Evolutionary conservation across 371 early-diverging fungal species (phyloP).

Genomic region (Circinella minor): DNA sequence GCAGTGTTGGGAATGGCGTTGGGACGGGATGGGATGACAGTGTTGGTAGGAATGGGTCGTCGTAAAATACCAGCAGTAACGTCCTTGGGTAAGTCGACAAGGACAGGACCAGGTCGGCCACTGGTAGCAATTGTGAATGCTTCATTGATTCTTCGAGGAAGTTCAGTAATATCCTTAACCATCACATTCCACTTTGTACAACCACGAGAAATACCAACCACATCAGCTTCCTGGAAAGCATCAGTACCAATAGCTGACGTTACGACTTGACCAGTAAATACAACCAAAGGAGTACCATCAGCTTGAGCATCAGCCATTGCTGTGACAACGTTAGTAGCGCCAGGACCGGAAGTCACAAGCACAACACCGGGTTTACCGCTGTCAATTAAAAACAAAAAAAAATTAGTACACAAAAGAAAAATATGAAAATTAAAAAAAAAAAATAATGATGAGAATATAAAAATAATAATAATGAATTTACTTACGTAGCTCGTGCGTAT

Average conservation of each 20-base stretch:
- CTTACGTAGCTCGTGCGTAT: slow-evolving; percentile 91
- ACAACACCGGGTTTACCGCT: slow-evolving; percentile 95
- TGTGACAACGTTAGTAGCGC: slow-evolving; percentile 97
- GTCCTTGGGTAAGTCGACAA: slow-evolving; percentile 97
- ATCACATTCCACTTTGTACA: slow-evolving; percentile 99
- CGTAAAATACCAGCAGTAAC: slow-evolving; percentile 90
- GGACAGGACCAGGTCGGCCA: slow-evolving; percentile 97
- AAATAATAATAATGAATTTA: too few species aligned
- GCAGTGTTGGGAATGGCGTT: slow-evolving; percentile 57
- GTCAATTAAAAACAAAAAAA: slow-evolving; percentile 7
- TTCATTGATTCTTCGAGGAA: slow-evolving; percentile 96
- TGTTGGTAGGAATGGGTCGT: slow-evolving; percentile 79
- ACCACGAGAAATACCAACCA: slow-evolving; percentile 93
- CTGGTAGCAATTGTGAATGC: slow-evolving; percentile 95
- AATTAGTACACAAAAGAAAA: not conserved
- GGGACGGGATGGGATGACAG: slow-evolving; percentile 69
- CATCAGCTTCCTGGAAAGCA: slow-evolving; percentile 98
- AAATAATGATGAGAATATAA: not conserved
- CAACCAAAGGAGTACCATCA: slow-evolving; percentile 95
- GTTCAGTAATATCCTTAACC: slow-evolving; percentile 94
- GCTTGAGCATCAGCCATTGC: slow-evolving; percentile 97
- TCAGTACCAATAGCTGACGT: slow-evolving; percentile 93
- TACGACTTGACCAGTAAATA: slow-evolving; percentile 94
- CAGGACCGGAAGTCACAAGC: slow-evolving; percentile 97
- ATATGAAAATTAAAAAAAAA: too few species aligned